phyloP scores from a whole-genome alignment of 1,284 basidiomycete species.

The Acaromyces ingoldii region DNA sequence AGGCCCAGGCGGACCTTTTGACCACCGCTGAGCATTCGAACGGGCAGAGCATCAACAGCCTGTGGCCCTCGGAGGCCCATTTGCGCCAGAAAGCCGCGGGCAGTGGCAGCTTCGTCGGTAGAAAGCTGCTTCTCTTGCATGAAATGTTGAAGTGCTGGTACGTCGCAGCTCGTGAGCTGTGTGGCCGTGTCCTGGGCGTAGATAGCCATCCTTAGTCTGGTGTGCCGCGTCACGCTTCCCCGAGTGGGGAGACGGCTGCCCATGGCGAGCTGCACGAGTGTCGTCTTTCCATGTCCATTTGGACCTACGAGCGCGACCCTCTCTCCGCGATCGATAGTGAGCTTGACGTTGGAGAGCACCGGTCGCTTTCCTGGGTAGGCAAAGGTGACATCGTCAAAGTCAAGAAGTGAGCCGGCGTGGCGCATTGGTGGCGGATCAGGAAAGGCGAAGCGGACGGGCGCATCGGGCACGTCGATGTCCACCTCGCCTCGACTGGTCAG shows the following conservation, averaged over 20 bases:
- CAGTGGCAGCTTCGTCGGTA: no score
- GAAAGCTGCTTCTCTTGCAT: conserved; percentile 44
- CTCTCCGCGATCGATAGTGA: conserved; percentile 61
- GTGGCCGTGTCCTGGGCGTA: conserved; percentile 45
- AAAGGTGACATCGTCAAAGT: conserved; percentile 58
- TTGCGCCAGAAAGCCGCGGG: conserved; percentile 52
- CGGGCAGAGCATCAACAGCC: conserved; percentile 25
- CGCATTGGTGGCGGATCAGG: conserved; percentile 57
- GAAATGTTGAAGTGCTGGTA: conserved; percentile 56
- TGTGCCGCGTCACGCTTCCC: conserved; percentile 62
- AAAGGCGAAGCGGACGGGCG: conserved; percentile 56
- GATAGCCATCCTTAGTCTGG: conserved; percentile 59
- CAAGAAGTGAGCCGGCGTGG: conserved; percentile 58
- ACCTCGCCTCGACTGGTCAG: conserved; percentile 56
- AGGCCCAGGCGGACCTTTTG: conserved; percentile 55
- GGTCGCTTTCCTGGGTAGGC: conserved; percentile 52
- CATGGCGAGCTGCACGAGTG: conserved; percentile 56
- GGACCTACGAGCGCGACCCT: conserved; percentile 61
- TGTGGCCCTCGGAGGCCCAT: conserved; percentile 50
- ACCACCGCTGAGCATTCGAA: conserved; percentile 54
- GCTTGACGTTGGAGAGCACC: conserved; percentile 58
- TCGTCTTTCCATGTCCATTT: conserved; percentile 43
- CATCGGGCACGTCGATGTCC: conserved; percentile 58
- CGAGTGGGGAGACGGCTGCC: conserved; percentile 57
- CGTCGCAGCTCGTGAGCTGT: no score